Evolutionary conservation across 1,139 yeast genomes (phyloP), one percentile per base, ranked within the genome.

Genomic region (Magnusiomyces clavatus): DNA sequence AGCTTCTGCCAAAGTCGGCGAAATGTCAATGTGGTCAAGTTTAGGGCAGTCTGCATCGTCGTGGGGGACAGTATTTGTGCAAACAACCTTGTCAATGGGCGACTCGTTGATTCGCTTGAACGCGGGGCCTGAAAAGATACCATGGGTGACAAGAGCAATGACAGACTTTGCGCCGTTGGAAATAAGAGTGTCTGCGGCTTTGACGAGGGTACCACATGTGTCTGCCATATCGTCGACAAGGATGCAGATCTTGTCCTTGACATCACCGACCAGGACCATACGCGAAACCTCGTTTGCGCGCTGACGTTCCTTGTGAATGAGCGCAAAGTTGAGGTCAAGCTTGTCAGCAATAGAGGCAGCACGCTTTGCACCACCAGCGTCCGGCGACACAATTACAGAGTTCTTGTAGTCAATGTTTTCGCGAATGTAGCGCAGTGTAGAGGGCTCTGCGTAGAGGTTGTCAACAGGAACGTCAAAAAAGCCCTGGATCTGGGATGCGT

Each of bases 401-500:
- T 64, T 60, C 58, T 84, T 80, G 47, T 79, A 75, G 59, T 72
- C 72, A 54, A 84, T 76, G 58, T 81, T 77, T 60, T 86, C 94
- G 57, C 79, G 78, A 56, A 92, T 89, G 67, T 88, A 90, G 62
- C 90, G 77, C 54, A 90, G 85, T 35, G 88, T 96, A 60, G 87
- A 81, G 53, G 97, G 97, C 69, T 90, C 97, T 37, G 96, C 97
- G 64, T 89, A 90, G 63, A 92, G 73, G 69, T 92, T 92, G 71
- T 92, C 98, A 24, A 90, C 97, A 0, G 97, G 97, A 13, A 87
- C 88, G 61, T 86, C 86, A 63, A 92, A 92, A 67, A 92, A 92
- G n/a, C 98, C 98, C 72, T 92, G 98, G 64, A 92, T 92, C 69
- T 92, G 98, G n/a, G 96, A 84, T n/a, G 97, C 97, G 64, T 92